Percentiles rank a stretch among this genome's conserved stretches.
phyloP scores from a whole-genome alignment of 495 filamentous ascomycete genomes.

The Penicillium daleae region DNA sequence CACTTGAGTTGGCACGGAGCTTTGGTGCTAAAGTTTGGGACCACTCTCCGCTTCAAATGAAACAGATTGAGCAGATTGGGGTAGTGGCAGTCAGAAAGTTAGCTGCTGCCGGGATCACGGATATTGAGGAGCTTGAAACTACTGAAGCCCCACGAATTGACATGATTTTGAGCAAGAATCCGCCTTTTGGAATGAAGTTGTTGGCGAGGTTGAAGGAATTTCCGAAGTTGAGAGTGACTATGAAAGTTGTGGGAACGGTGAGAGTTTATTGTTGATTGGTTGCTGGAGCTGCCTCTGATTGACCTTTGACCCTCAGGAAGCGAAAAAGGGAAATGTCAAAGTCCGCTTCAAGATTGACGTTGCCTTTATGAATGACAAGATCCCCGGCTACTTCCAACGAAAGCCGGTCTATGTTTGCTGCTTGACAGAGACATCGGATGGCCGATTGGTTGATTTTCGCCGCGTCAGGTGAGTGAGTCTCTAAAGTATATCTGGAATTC shows the following conservation, averaged over 20 bases:
- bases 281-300: constrained; percentile 11
- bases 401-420: constrained; percentile 71
- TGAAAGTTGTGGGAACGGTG: constrained; percentile 57
- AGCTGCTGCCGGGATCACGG: constrained; percentile 68
- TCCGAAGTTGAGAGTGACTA: constrained; percentile 68
- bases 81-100: constrained; percentile 78
- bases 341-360: constrained; percentile 70
- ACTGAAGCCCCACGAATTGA: constrained; percentile 75
- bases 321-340: constrained; percentile 49
- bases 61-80: constrained; percentile 84
- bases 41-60: constrained; percentile 78
- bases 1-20: constrained; percentile 78
- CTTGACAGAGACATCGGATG: constrained; percentile 76
- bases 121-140: constrained; percentile 70
- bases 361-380: constrained; percentile 71
- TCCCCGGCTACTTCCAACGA: constrained; percentile 61
- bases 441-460: constrained; percentile 74
- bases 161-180: constrained; percentile 72
- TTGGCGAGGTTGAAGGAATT: constrained; percentile 68
- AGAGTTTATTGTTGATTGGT: constrained; percentile 7
- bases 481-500: too few species aligned
- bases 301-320: constrained; percentile 34
- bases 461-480: constrained; percentile 64
- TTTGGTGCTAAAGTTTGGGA: constrained; percentile 87
- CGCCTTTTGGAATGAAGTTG: constrained; percentile 78